A percentile compares a stretch with the other conserved stretches of the same genome.
phyloP scores from a whole-genome alignment of 257 asterid species.

The Misopates orontium region DNA sequence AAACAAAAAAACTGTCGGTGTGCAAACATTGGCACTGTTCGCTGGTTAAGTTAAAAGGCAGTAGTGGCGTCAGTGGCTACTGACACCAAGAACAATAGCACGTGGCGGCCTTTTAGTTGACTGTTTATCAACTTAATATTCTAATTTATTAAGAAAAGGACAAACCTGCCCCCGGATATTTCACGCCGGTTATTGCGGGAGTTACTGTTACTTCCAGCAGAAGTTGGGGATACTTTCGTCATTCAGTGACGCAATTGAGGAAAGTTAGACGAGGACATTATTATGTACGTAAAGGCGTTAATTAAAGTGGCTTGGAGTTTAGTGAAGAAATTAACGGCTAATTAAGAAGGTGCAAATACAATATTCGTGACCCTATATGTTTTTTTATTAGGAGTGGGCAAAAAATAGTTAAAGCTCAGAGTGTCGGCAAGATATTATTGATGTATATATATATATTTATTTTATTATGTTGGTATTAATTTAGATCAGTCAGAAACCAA shows the following conservation, averaged over 20 bases:
- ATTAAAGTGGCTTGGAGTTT: neutral
- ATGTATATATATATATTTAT: too few relatives aligned
- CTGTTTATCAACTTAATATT: too few relatives aligned
- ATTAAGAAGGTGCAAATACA: neutral
- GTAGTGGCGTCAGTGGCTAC: conserved; percentile 24
- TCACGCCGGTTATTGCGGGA: conserved; percentile 37
- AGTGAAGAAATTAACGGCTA: neutral
- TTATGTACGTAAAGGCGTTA: neutral
- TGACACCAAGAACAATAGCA: conserved; percentile 31
- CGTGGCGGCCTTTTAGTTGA: conserved; percentile 21
- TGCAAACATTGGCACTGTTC: conserved; percentile 17
- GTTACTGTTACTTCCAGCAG: conserved; percentile 4
- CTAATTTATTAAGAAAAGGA: conserved; percentile 9
- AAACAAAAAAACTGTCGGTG: conserved; percentile 37
- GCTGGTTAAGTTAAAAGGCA: neutral
- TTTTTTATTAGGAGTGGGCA: neutral
- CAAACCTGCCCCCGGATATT: conserved; percentile 41
- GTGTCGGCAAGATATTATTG: neutral
- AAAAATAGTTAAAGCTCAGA: neutral
- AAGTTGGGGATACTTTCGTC: conserved; percentile 35
- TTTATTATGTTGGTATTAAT: too few relatives aligned
- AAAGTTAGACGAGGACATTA: too few relatives aligned
- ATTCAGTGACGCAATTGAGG: conserved; percentile 3
- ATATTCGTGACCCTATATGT: neutral
- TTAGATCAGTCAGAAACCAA: neutral